These are phyloP conservation scores for Exophiala viscosa DNA, from an alignment of 2,329 filamentous ascomycete species.

Conservation along the genomic window DNA sequence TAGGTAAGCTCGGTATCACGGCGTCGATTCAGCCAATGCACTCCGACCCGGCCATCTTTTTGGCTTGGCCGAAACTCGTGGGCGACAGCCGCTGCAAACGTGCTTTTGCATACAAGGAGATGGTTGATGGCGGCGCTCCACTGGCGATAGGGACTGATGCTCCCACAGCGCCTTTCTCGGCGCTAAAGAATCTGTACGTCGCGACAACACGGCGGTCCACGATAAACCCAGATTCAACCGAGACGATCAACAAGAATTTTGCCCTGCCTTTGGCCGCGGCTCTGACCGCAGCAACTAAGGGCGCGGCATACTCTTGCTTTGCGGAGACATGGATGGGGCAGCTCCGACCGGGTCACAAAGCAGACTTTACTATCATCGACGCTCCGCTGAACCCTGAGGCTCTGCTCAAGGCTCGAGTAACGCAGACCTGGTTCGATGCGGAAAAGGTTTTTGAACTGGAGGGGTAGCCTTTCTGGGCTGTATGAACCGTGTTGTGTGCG, in stretches of 20 bases:
- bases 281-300: slow-evolving; percentile 41
- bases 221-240: slow-evolving; percentile 35
- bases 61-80: slow-evolving; percentile 47
- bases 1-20: slow-evolving; percentile 46
- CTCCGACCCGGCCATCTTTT: slow-evolving; percentile 43
- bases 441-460: slow-evolving; percentile 30
- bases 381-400: slow-evolving; percentile 40
- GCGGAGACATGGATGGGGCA: slow-evolving; percentile 43
- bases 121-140: slow-evolving; percentile 41
- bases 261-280: slow-evolving; percentile 40
- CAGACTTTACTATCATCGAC: slow-evolving; percentile 37
- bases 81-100: slow-evolving; percentile 44
- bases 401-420: slow-evolving; percentile 39
- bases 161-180: slow-evolving; percentile 44
- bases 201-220: slow-evolving; percentile 47
- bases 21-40: slow-evolving; percentile 39
- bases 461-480: no score
- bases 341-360: slow-evolving; percentile 40
- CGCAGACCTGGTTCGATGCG: slow-evolving; percentile 46
- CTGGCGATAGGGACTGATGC: slow-evolving; percentile 48
- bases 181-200: slow-evolving; percentile 47
- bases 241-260: slow-evolving; percentile 43
- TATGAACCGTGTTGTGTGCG: no score
- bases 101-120: slow-evolving; percentile 50
- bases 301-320: slow-evolving; percentile 46